Conservation (phyloP, 306 rosid species). For the Senna siamea region DNA sequence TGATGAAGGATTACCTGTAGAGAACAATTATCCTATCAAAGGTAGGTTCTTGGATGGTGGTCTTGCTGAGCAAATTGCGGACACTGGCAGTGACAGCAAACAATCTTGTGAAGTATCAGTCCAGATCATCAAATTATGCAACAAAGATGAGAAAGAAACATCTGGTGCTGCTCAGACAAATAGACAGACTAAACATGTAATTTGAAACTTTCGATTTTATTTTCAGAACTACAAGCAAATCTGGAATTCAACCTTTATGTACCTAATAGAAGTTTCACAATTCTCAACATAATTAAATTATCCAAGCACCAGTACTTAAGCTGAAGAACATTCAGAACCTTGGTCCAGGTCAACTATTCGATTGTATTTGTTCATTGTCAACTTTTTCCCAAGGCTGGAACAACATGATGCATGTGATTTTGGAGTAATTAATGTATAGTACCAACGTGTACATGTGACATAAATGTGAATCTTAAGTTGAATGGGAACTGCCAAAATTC, state of each 20-base stretch:
- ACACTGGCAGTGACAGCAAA: constrained; percentile 50
- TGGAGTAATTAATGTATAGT: neutral
- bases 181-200: neutral
- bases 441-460: neutral
- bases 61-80: constrained; percentile 61
- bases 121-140: constrained; percentile 25
- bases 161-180: neutral
- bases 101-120: constrained; percentile 19
- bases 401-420: neutral
- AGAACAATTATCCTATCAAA: constrained; percentile 86
- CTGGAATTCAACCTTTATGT: neutral
- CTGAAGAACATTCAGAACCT: neutral
- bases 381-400: constrained; percentile 14
- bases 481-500: constrained; percentile 12
- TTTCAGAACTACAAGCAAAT: constrained; percentile 17
- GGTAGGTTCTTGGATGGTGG: constrained; percentile 85
- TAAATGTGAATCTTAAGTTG: constrained; percentile 4
- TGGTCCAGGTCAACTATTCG: neutral
- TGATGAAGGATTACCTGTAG: constrained; percentile 63
- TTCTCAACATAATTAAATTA: neutral
- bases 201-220: constrained; percentile 1
- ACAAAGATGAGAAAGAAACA: neutral
- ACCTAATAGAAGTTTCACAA: neutral
- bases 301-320: neutral
- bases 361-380: neutral